Evolutionary conservation across 352 stramenopile species (phyloP).

Genomic region (Globisporangium viniferum): DNA sequence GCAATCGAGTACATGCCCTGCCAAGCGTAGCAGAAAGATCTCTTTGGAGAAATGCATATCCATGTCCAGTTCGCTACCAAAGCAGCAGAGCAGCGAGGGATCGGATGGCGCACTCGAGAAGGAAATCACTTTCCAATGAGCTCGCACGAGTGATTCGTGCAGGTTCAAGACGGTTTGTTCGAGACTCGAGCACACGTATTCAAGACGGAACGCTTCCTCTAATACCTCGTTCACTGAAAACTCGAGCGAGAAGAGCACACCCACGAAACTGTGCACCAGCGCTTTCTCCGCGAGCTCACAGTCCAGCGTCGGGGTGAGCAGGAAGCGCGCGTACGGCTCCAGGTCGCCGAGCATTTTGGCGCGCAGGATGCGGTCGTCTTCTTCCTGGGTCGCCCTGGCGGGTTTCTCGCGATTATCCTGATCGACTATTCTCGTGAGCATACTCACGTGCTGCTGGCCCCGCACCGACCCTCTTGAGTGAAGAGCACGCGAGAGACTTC

Average conservation of each 20-base stretch:
- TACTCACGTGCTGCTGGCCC: constrained; percentile 9
- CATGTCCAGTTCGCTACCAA: constrained; percentile 30
- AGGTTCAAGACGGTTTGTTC: constrained; percentile 36
- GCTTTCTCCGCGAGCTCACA: constrained; percentile 38
- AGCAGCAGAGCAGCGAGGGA: constrained; percentile 39
- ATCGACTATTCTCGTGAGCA: constrained; percentile 8
- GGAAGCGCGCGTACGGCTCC: constrained; percentile 40
- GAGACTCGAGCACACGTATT: constrained; percentile 31
- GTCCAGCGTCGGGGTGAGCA: constrained; percentile 49
- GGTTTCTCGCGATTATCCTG: neutral
- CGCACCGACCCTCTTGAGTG: constrained; percentile 3
- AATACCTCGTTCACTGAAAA: constrained; percentile 35
- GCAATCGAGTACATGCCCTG: constrained; percentile 11
- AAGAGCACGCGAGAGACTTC: constrained; percentile 4
- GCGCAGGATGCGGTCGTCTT: constrained; percentile 12
- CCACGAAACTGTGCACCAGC: constrained; percentile 56
- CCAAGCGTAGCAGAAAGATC: constrained; percentile 36
- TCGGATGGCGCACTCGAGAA: neutral
- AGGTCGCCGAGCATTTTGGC: constrained; percentile 34
- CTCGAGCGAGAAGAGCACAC: constrained; percentile 51
- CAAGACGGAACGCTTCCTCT: constrained; percentile 31
- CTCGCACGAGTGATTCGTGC: constrained; percentile 25
- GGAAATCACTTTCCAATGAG: constrained; percentile 21
- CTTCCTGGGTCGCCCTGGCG: constrained; percentile 11
- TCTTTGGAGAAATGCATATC: constrained; percentile 53